Evolutionary conservation across 139 green algal species (phyloP).

Genomic region (Deuterostichococcus epilithicus): DNA sequence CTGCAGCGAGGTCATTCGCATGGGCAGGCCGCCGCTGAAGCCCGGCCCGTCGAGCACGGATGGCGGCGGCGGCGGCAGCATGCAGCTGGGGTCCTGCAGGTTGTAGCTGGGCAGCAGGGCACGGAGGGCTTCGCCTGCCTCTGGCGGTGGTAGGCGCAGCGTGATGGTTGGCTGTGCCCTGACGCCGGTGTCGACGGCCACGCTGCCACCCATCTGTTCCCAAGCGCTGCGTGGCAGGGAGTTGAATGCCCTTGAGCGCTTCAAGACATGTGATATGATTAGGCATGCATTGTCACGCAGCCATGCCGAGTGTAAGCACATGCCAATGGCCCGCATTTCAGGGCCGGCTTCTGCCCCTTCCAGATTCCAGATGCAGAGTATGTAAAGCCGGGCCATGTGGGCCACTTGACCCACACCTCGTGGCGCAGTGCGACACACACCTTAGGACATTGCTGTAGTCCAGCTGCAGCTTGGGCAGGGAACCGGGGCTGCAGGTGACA

Average conservation of each 20-base stretch:
- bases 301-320: no score
- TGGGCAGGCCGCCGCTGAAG: no score
- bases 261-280: no score
- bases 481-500: background rate
- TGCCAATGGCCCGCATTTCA: no score
- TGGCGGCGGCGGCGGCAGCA: background rate
- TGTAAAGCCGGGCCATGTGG: no score
- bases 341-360: no score
- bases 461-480: background rate
- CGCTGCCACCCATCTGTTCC: conserved; percentile 3
- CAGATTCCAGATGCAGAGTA: no score
- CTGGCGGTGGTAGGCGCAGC: background rate
- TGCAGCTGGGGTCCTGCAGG: background rate
- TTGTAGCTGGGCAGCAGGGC: background rate
- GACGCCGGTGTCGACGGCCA: background rate
- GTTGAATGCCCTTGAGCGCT: no score
- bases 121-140: background rate
- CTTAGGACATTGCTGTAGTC: conserved; percentile 22
- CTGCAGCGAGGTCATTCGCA: background rate
- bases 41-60: background rate
- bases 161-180: background rate
- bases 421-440: no score
- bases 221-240: conserved; percentile 1
- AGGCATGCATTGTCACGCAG: no score
- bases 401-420: no score